A percentile compares a stretch with the other conserved stretches of the same genome.
phyloP scores from a whole-genome alignment of 164 flowering plant species.

The Annona cherimola region DNA sequence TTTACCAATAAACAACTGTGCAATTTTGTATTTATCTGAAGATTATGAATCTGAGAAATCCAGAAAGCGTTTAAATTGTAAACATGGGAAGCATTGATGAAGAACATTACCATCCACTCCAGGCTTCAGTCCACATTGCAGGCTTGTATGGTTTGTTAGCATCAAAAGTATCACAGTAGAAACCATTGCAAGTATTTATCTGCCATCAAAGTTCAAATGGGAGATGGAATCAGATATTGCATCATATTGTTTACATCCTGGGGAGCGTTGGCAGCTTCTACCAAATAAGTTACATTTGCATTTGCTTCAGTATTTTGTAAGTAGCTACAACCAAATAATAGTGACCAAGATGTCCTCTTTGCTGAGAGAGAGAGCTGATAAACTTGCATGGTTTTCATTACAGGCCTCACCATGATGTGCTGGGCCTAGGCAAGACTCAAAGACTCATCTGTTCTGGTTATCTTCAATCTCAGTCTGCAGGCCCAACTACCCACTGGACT shows the following conservation, averaged over 20 bases:
- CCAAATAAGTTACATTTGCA: neutral
- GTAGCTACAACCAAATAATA: neutral
- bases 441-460: no score
- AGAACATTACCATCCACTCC: conserved; percentile 76
- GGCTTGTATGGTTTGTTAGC: conserved; percentile 96
- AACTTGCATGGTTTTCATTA: no score
- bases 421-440: no score
- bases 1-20: no score
- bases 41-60: no score
- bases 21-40: no score
- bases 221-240: neutral
- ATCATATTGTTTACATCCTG: neutral
- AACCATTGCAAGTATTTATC: conserved; percentile 97
- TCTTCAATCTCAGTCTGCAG: no score
- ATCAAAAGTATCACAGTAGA: conserved; percentile 81
- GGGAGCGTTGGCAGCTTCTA: neutral
- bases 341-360: neutral
- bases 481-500: no score
- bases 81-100: neutral
- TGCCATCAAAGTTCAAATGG: conserved; percentile 18
- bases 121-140: conserved; percentile 85
- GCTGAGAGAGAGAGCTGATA: neutral
- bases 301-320: neutral
- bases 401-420: no score
- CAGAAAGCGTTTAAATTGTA: no score